Evolutionary conservation across 768 basidiomycete species (phyloP).

Genomic region (Austroboletus festivus): DNA sequence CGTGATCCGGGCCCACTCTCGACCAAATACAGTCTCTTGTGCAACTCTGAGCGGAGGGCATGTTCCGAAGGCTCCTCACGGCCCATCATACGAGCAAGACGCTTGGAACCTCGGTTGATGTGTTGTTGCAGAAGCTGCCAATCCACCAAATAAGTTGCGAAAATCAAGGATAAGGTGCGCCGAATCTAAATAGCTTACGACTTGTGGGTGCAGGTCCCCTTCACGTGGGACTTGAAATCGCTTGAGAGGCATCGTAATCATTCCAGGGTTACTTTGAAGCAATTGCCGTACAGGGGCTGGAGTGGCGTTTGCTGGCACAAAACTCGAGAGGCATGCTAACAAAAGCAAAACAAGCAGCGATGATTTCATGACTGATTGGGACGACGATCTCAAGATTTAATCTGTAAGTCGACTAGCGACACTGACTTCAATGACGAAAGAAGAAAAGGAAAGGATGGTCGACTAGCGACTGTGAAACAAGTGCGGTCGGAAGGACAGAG

Average conservation of each 20-base stretch:
- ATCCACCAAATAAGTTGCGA: background rate
- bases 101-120: constrained; percentile 61
- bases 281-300: constrained; percentile 17
- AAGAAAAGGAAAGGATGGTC: constrained; percentile 1
- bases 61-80: constrained; percentile 47
- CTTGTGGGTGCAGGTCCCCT: constrained; percentile 38
- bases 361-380: constrained; percentile 43
- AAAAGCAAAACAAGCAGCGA: constrained; percentile 51
- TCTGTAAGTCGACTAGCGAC: constrained; percentile 14
- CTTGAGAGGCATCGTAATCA: constrained; percentile 43
- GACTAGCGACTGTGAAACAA: constrained; percentile 18
- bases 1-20: constrained; percentile 26
- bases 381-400: background rate
- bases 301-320: constrained; percentile 33
- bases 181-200: constrained; percentile 34
- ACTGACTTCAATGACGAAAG: background rate
- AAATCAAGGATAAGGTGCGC: background rate
- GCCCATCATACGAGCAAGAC: constrained; percentile 68
- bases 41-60: constrained; percentile 44
- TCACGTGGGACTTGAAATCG: constrained; percentile 30
- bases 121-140: constrained; percentile 63
- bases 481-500: constrained; percentile 4
- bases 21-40: constrained; percentile 40
- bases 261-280: constrained; percentile 19
- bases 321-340: constrained; percentile 48